phyloP scores from a whole-genome alignment of 2,329 filamentous ascomycete genomes.

The Aspergillus japonicus region DNA sequence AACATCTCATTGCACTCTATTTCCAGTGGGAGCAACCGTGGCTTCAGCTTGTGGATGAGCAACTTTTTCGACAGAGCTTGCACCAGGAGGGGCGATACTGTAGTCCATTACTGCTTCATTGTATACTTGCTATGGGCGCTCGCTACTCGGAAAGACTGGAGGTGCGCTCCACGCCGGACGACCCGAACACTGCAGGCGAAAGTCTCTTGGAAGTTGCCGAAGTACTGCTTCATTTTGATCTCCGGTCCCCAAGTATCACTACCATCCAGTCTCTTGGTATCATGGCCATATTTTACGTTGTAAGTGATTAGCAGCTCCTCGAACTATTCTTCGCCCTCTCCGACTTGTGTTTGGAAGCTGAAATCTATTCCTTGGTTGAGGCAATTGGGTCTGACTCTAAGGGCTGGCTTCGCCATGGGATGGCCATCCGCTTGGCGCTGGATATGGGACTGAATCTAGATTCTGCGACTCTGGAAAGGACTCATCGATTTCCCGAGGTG shows the following conservation, averaged over 20 bases:
- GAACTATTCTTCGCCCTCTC: no score
- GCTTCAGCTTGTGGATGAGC: background rate
- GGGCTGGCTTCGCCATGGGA: conserved; percentile 40
- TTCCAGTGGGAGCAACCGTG: background rate
- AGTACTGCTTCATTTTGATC: conserved; percentile 20
- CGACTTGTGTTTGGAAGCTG: no score
- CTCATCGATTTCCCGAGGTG: conserved; percentile 24
- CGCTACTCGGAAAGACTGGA: conserved; percentile 35
- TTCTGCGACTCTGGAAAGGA: conserved; percentile 25
- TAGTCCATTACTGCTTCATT: conserved; percentile 18
- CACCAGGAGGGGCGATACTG: background rate
- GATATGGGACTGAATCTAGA: conserved; percentile 44
- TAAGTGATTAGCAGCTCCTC: conserved; percentile 17
- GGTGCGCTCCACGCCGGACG: conserved; percentile 29
- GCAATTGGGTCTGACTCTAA: conserved; percentile 37
- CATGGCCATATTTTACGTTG: conserved; percentile 27
- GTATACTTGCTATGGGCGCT: conserved; percentile 37
- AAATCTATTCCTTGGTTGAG: conserved; percentile 14
- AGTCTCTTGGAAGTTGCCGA: conserved; percentile 32
- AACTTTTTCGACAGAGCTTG: background rate
- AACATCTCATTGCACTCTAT: background rate
- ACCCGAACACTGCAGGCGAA: conserved; percentile 37
- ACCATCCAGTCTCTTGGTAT: conserved; percentile 39
- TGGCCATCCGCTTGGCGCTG: conserved; percentile 37
- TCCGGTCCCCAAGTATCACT: conserved; percentile 34